Conservation (phyloP, 306 rosid species). For the Vigna unguiculata region DNA sequence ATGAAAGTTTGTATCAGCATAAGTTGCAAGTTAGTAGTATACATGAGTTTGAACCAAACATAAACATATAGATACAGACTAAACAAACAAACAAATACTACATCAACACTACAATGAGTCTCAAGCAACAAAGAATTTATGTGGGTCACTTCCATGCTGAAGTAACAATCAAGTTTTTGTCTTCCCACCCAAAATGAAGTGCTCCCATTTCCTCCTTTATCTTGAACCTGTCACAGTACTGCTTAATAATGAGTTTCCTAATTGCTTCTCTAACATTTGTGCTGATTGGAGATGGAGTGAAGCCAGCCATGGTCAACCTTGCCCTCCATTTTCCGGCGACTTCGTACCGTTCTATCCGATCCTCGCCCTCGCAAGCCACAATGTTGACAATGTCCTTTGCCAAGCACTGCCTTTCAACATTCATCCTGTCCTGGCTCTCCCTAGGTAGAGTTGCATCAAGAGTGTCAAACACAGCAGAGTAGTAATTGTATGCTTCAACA, state of each 20-base stretch:
- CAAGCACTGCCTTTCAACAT: constrained; percentile 90
- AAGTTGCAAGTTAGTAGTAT: constrained; percentile 46
- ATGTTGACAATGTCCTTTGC: constrained; percentile 92
- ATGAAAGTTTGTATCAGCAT: constrained; percentile 38
- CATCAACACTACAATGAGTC: constrained; percentile 26
- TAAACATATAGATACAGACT: constrained; percentile 46
- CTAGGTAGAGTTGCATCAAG: constrained; percentile 94
- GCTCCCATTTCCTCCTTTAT: constrained; percentile 77
- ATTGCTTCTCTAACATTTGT: constrained; percentile 56
- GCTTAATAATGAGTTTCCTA: constrained; percentile 55
- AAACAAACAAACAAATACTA: constrained; percentile 44
- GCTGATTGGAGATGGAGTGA: constrained; percentile 69
- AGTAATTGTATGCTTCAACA: constrained; percentile 77
- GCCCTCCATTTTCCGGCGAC: constrained; percentile 99
- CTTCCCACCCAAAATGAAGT: constrained; percentile 93
- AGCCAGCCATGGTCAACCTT: constrained; percentile 91
- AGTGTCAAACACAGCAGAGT: constrained; percentile 83
- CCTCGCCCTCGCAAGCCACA: constrained; percentile 93
- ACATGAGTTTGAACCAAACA: constrained; percentile 44
- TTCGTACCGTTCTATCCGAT: constrained; percentile 86
- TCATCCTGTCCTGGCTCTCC: constrained; percentile 89
- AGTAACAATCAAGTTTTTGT: constrained; percentile 83
- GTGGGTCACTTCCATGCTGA: constrained; percentile 84
- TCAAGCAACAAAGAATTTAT: constrained; percentile 20
- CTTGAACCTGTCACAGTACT: constrained; percentile 78